Conservation (phyloP, 225 moss, liverwort and hornwort species). For the Ulota crispa region DNA sequence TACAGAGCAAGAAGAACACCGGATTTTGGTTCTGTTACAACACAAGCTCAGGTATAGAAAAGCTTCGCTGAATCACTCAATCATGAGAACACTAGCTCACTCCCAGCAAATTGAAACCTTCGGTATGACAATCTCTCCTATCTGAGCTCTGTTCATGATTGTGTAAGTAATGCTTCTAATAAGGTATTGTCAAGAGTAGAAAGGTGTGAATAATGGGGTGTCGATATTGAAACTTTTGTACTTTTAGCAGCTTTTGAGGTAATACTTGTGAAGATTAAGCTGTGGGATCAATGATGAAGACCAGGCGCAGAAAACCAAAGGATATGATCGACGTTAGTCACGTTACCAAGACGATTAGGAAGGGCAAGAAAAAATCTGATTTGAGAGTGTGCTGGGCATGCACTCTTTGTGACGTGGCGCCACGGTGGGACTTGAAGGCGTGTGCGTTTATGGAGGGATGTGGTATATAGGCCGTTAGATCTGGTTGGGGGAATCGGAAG, state of each 20-base stretch:
- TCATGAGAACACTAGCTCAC: no score
- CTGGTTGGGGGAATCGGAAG: accelerated
- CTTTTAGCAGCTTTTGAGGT: no score
- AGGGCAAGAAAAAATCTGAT: conserved; percentile 3
- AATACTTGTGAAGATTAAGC: no score
- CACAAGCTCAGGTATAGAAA: background rate
- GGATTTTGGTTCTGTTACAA: background rate
- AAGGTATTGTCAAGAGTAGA: no score
- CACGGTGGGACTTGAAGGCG: background rate
- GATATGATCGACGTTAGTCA: background rate
- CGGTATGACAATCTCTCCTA: no score
- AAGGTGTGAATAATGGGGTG: no score
- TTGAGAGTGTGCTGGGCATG: conserved; percentile 22
- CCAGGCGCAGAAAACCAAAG: background rate
- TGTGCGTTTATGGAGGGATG: background rate
- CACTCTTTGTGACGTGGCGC: conserved; percentile 29
- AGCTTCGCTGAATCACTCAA: no score
- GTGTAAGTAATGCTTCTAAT: no score
- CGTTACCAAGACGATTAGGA: background rate
- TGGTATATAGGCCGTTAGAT: background rate
- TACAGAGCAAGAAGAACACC: background rate
- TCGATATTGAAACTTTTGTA: no score
- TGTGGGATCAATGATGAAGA: background rate
- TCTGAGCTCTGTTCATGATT: no score
- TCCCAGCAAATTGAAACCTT: no score